Conservation (phyloP, 768 basidiomycete species). For the Trametes cinnabarina region DNA sequence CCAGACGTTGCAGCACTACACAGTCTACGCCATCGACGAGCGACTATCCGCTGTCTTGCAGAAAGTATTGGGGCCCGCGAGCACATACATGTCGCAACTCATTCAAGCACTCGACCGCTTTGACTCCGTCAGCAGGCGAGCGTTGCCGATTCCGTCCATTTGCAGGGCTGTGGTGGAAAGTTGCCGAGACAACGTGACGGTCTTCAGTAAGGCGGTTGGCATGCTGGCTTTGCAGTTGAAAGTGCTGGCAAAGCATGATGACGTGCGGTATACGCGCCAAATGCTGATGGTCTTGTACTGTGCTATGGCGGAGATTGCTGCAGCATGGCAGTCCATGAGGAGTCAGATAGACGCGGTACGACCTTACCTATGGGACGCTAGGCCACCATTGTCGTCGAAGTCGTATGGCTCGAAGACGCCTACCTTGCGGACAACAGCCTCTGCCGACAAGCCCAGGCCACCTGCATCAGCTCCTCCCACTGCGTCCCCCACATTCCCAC, state of each 20-base stretch:
- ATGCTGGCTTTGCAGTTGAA: conserved; percentile 81
- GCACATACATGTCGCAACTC: conserved; percentile 73
- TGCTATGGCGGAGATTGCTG: conserved; percentile 82
- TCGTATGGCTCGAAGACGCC: conserved; percentile 20
- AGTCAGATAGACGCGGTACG: conserved; percentile 70
- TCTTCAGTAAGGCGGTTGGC: conserved; percentile 85
- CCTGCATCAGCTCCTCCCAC: conserved; percentile 30
- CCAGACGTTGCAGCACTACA: conserved; percentile 85
- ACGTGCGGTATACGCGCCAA: conserved; percentile 84
- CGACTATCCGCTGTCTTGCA: conserved; percentile 75
- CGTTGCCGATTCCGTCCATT: conserved; percentile 63
- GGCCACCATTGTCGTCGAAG: conserved; percentile 36
- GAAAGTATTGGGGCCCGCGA: conserved; percentile 85
- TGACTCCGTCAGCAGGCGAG: conserved; percentile 72
- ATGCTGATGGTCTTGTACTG: conserved; percentile 87
- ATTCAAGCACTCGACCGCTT: conserved; percentile 91
- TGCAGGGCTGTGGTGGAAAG: conserved; percentile 80
- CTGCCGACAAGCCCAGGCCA: conserved; percentile 17
- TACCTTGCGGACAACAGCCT: conserved; percentile 1
- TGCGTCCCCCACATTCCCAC: conserved; percentile 30
- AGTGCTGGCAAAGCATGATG: conserved; percentile 68
- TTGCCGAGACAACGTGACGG: conserved; percentile 78
- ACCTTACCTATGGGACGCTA: conserved; percentile 53
- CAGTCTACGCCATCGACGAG: conserved; percentile 78
- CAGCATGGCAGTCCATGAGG: conserved; percentile 77